A percentile compares a stretch with the other conserved stretches of the same genome.
Evolutionary conservation across 2,329 filamentous ascomycete species (phyloP).

Genomic region (Elsinoe ampelina): DNA sequence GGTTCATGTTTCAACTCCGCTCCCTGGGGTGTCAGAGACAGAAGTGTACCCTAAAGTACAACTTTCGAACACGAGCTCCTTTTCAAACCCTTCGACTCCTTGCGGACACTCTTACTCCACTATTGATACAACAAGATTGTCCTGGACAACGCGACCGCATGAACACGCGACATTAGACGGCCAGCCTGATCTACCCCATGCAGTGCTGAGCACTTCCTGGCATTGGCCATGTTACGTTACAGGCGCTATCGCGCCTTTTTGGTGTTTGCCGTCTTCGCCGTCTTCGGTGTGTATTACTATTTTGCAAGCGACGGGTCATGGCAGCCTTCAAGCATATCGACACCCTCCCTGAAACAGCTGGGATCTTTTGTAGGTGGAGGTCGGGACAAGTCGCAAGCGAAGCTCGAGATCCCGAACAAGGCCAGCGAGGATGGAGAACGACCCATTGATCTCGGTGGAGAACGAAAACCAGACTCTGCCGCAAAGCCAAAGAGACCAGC

Average conservation of each 20-base stretch:
- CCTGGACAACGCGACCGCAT: background rate
- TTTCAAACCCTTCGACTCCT: background rate
- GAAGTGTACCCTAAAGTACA: background rate
- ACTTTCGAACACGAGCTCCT: background rate
- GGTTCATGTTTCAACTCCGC: conserved; percentile 1
- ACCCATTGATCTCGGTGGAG: conserved; percentile 9
- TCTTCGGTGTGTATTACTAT: conserved; percentile 48
- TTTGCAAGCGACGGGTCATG: conserved; percentile 19
- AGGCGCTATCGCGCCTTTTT: conserved; percentile 54
- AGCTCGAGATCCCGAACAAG: background rate
- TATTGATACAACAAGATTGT: no score
- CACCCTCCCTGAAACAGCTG: conserved; percentile 13
- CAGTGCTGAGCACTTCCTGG: background rate
- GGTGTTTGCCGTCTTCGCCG: conserved; percentile 45
- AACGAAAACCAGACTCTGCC: background rate
- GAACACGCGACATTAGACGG: background rate
- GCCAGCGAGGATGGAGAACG: background rate
- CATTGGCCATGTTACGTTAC: conserved; percentile 44
- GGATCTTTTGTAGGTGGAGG: conserved; percentile 6
- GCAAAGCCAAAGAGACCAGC: background rate
- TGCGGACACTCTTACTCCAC: background rate
- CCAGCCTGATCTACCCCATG: background rate
- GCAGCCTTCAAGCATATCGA: conserved; percentile 14
- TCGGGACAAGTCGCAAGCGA: conserved; percentile 3
- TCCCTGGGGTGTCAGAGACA: background rate